Evolutionary conservation across 2,329 filamentous ascomycete species (phyloP).

Genomic region (Apiospora pterosperma): DNA sequence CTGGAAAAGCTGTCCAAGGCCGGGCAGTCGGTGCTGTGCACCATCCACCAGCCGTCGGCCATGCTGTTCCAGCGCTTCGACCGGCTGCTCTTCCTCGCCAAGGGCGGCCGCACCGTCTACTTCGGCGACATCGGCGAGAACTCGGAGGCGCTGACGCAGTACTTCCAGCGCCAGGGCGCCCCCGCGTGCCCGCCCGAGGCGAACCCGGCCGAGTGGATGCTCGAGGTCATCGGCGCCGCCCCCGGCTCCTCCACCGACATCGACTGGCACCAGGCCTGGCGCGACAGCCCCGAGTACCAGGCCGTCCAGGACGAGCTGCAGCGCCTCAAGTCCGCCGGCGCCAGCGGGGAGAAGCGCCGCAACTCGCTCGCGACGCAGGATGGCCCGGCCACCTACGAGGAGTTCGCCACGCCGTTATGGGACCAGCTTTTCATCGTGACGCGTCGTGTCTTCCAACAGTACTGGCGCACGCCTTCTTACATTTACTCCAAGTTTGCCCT

Average conservation of each 20-base stretch:
- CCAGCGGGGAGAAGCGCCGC: neutral
- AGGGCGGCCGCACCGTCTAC: constrained; percentile 53
- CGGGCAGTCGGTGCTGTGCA: constrained; percentile 39
- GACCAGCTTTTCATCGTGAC: constrained; percentile 65
- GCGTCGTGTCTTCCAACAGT: constrained; percentile 72
- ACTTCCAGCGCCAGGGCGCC: constrained; percentile 57
- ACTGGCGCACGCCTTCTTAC: constrained; percentile 78
- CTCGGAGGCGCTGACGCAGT: constrained; percentile 43
- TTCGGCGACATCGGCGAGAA: constrained; percentile 53
- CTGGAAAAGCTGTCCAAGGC: constrained; percentile 57
- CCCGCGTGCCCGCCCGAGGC: constrained; percentile 46
- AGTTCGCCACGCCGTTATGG: constrained; percentile 75
- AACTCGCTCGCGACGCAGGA: neutral
- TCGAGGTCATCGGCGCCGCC: constrained; percentile 36
- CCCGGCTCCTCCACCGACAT: constrained; percentile 38
- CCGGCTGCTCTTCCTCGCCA: constrained; percentile 48
- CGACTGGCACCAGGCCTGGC: constrained; percentile 38
- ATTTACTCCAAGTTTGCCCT: constrained; percentile 71
- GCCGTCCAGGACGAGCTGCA: constrained; percentile 12
- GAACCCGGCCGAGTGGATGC: constrained; percentile 66
- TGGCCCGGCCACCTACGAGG: constrained; percentile 35
- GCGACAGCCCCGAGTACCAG: constrained; percentile 47
- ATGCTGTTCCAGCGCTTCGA: constrained; percentile 44
- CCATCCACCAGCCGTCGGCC: constrained; percentile 41
- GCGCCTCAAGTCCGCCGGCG: neutral